Evolutionary conservation across 2,329 filamentous ascomycete species (phyloP).

Genomic region (Fusarium paranaense): DNA sequence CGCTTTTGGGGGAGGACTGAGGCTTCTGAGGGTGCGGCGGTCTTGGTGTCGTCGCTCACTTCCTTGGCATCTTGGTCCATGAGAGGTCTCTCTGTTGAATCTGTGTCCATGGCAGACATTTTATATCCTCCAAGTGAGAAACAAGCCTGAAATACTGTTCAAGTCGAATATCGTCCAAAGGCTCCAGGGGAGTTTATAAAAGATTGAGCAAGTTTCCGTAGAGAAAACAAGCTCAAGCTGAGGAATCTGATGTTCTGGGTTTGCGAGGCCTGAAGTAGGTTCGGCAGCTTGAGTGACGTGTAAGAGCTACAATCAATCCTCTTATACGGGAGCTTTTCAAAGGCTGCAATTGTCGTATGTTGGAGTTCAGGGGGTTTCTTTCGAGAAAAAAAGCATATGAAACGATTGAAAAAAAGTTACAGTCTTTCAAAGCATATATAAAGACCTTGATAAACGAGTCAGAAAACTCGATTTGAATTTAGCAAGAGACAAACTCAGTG

Average conservation of each 20-base stretch:
- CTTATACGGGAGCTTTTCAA: conserved; percentile 14
- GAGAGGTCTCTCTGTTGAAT: not conserved
- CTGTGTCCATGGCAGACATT: not conserved
- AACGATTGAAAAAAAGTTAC: no score
- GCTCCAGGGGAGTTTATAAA: not conserved
- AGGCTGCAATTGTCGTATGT: not conserved
- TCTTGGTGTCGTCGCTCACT: not conserved
- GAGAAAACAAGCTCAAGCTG: no score
- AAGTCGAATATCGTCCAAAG: not conserved
- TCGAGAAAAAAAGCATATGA: no score
- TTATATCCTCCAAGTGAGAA: not conserved
- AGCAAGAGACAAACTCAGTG: conserved; percentile 1
- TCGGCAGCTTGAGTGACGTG: not conserved
- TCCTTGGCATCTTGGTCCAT: not conserved
- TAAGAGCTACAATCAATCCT: not conserved
- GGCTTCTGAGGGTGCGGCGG: not conserved
- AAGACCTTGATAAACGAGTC: not conserved
- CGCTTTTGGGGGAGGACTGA: conserved; percentile 8
- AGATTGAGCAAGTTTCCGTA: not conserved
- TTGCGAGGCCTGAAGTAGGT: not conserved
- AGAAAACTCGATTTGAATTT: not conserved
- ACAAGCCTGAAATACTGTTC: not conserved
- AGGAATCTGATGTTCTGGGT: not conserved
- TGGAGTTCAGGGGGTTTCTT: not conserved
- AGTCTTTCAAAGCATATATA: not conserved